These are phyloP conservation scores for Cutaneotrichosporon sp. DNA, from an alignment of 1,284 basidiomycete species.

Conservation along the genomic window DNA sequence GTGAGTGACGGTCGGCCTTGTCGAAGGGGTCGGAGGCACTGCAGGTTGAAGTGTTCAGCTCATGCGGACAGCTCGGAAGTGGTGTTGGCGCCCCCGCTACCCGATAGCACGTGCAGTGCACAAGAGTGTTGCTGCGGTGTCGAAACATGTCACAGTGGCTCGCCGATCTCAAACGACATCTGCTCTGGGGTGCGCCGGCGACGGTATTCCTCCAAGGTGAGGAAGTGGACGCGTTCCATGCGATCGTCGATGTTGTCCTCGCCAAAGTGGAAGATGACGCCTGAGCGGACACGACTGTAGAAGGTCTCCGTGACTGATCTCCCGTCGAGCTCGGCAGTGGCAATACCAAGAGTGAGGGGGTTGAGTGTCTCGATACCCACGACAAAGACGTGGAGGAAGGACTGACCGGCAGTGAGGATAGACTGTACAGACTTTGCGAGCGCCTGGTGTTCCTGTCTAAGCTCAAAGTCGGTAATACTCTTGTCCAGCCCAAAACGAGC, in stretches of 20 bases:
- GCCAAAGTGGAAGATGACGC: neutral
- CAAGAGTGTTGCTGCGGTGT: too few relatives aligned
- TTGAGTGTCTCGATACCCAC: slow-evolving; percentile 1
- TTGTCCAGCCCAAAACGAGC: neutral
- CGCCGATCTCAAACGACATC: slow-evolving; percentile 1
- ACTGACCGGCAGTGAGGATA: neutral
- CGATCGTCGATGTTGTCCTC: neutral
- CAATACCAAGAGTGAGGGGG: neutral
- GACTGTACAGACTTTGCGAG: neutral
- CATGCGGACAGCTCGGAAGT: too few relatives aligned
- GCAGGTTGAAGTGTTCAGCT: too few relatives aligned
- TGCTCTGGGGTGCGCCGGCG: neutral
- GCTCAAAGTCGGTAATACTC: neutral
- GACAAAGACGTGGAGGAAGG: neutral
- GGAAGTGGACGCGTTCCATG: neutral
- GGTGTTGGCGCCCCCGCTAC: too few relatives aligned
- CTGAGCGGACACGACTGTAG: neutral
- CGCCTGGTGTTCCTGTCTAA: neutral
- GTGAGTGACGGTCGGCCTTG: too few relatives aligned
- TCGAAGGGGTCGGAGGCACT: too few relatives aligned
- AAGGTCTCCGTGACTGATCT: neutral
- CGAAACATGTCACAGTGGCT: neutral
- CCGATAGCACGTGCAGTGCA: too few relatives aligned
- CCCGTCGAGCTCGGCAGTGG: neutral
- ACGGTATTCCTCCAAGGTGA: slow-evolving; percentile 1